Evolutionary conservation across 2,329 filamentous ascomycete genomes (phyloP).

Genomic region (Trichoderma aggressivum): DNA sequence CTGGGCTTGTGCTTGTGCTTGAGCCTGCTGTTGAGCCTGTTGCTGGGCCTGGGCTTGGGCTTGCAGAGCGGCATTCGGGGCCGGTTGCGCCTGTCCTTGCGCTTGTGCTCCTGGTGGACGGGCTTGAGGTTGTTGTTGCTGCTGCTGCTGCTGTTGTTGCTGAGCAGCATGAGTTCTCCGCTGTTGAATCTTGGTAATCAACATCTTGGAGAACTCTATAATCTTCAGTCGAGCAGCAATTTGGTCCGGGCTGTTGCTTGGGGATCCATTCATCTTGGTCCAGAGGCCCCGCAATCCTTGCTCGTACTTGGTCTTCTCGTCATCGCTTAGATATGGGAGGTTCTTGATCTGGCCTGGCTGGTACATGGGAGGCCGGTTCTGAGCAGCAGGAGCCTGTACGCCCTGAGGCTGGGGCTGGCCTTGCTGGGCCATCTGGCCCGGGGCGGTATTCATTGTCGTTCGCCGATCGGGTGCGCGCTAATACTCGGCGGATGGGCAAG

Average conservation of each 20-base stretch:
- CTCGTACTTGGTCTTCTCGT: constrained; percentile 59
- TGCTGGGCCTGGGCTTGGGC: constrained; percentile 2
- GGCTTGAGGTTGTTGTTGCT: constrained; percentile 24
- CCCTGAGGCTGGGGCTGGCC: constrained; percentile 25
- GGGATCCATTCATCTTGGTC: constrained; percentile 47
- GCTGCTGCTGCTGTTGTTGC: constrained; percentile 27
- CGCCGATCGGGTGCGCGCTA: background rate
- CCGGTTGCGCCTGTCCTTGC: background rate
- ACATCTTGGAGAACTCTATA: constrained; percentile 57
- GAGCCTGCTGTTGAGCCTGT: constrained; percentile 28
- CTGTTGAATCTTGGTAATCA: constrained; percentile 50
- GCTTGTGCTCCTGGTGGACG: constrained; percentile 20
- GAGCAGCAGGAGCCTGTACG: constrained; percentile 26
- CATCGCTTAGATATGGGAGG: constrained; percentile 48
- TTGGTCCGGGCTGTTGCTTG: constrained; percentile 48
- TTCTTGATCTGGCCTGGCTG: constrained; percentile 51
- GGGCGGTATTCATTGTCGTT: constrained; percentile 27
- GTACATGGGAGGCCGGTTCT: constrained; percentile 42
- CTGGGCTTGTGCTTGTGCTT: constrained; percentile 26
- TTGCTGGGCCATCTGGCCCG: constrained; percentile 27
- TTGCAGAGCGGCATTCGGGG: background rate
- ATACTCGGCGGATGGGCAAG: background rate
- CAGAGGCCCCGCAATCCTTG: constrained; percentile 53
- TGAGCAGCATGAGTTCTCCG: constrained; percentile 36
- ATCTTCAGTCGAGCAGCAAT: constrained; percentile 55